Evolutionary conservation across 352 stramenopile genomes (phyloP), one percentile per base, ranked within the genome.

Genomic region (Globisporangium orthogonon): DNA sequence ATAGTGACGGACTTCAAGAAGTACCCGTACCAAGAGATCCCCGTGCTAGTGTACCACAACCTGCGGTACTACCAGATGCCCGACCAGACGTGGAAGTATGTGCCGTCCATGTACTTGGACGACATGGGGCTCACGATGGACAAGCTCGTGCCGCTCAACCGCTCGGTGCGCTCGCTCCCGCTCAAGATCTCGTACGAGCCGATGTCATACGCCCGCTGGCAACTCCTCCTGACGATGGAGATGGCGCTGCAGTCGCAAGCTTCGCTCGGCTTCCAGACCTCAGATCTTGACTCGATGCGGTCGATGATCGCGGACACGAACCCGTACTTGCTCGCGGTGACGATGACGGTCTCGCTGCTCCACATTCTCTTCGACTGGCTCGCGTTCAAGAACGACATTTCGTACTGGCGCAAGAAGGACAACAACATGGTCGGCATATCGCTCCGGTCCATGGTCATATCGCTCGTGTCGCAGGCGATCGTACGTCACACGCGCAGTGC

Each of bases 361-460:
- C 97, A 99, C 77, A 87, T 98, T 30, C 71, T 99, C 17, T 99
- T 99, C 65, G 95, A 99, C 72, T 98, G 98, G 78, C 71, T 99
- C 30, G 97, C 96, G 33, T 99, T 99, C 75, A 97, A 97, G 58
- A 98, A 92, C 58, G 97, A 99, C 73, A 97, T 99, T 50, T 82
- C 83, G 17, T 99, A 99, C 69, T 99, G 97, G 97, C 70, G 82
- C 33, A 60, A 83, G 31, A 89, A 96, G 52, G 97, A 97, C 66
- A 96, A 97, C 48, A 70, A 82, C 17, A 86, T 98, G 58, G 89
- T 97, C 45, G 97, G 97, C 29, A 77, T 99, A 0, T 98, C 87
- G 41, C 77, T 98, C 17, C 78, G 94, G 10, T 84, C 88, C 28
- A 83, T 99, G 56, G 83, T 97, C 62, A 86, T 98, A 29, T 95